Percentiles rank a stretch among this genome's conserved stretches.
phyloP scores from a whole-genome alignment of 2,329 filamentous ascomycete species.

The Berkeleyomyces basicola region DNA sequence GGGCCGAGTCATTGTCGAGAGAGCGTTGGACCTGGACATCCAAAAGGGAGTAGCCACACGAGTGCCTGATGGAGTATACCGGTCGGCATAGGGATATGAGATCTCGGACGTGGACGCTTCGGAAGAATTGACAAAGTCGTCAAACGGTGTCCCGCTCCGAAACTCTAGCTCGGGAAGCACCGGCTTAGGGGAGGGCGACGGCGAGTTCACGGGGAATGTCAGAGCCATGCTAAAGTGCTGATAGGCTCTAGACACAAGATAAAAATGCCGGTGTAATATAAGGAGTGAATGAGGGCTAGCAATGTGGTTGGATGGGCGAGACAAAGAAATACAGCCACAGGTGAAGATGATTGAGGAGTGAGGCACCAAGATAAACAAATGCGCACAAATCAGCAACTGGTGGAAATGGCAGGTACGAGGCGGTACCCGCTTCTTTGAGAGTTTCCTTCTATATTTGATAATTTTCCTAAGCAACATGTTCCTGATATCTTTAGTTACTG shows the following conservation, averaged over 20 bases:
- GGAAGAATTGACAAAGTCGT: background rate
- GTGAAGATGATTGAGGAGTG: background rate
- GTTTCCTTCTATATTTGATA: background rate
- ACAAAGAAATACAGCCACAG: background rate
- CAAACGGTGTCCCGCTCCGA: background rate
- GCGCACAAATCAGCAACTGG: background rate
- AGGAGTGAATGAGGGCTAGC: background rate
- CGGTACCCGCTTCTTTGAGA: background rate
- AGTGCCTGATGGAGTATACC: background rate
- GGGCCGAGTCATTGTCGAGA: background rate
- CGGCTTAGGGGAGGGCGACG: background rate
- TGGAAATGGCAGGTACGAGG: background rate
- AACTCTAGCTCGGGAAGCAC: background rate
- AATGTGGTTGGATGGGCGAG: background rate
- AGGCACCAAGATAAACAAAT: background rate
- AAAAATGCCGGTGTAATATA: slow-evolving; percentile 1
- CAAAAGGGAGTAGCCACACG: background rate
- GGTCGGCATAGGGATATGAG: background rate
- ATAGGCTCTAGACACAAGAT: background rate
- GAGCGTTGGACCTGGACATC: background rate
- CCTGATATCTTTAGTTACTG: background rate
- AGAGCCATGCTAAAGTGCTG: background rate
- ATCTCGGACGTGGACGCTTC: background rate
- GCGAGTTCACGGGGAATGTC: background rate
- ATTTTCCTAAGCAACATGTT: background rate